These are phyloP conservation scores for Trifolium pratense DNA, from an alignment of 306 rosid species.

Conservation along the genomic window DNA sequence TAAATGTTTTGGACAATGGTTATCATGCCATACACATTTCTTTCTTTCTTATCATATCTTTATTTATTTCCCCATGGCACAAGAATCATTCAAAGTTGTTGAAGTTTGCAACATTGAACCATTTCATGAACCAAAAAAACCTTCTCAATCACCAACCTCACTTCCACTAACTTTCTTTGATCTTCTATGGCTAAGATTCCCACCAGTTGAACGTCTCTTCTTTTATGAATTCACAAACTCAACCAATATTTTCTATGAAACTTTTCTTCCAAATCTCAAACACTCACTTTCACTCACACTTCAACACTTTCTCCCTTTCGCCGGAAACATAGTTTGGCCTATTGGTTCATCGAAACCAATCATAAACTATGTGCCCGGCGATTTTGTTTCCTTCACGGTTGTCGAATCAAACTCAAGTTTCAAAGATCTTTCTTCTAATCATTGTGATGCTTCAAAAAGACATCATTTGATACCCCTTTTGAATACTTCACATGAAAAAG, in stretches of 20 bases:
- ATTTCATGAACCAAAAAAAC: neutral
- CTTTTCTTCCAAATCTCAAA: constrained; percentile 42
- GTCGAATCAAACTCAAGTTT: constrained; percentile 39
- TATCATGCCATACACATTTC: neutral
- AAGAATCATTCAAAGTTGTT: neutral
- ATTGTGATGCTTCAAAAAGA: neutral
- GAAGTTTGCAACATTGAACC: constrained; percentile 19
- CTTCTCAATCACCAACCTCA: neutral
- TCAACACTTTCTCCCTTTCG: constrained; percentile 41
- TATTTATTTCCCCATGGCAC: too few species aligned
- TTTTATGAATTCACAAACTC: constrained; percentile 26
- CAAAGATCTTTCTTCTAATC: constrained; percentile 1
- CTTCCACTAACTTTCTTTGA: constrained; percentile 48
- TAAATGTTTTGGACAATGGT: neutral
- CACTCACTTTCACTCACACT: constrained; percentile 44
- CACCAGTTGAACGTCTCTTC: constrained; percentile 38
- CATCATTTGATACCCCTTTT: constrained; percentile 15
- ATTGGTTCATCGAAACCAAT: constrained; percentile 16
- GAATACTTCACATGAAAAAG: constrained; percentile 24
- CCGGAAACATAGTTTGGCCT: constrained; percentile 41
- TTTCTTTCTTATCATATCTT: neutral
- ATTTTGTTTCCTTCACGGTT: constrained; percentile 38
- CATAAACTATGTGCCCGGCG: neutral
- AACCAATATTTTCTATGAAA: constrained; percentile 19
- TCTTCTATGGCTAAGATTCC: constrained; percentile 28